Evolutionary conservation across 495 filamentous ascomycete species (phyloP).

Genomic region (Cryomyces minteri): DNA sequence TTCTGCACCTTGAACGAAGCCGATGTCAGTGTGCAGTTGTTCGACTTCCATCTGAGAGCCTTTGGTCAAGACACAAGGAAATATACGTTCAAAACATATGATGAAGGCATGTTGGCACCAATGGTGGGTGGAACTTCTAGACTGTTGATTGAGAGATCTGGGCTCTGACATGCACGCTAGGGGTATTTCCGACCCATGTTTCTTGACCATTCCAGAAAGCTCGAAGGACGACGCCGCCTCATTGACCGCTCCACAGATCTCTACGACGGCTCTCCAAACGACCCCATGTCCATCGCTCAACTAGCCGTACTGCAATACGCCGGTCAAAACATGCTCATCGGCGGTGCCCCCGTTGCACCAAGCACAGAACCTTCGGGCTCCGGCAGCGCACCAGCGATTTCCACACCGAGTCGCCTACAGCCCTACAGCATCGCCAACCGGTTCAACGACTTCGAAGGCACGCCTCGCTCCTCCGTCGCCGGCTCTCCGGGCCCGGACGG

Average conservation of each 20-base stretch:
- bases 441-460: constrained; percentile 39
- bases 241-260: constrained; percentile 77
- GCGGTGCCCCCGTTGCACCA: constrained; percentile 38
- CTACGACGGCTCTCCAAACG: constrained; percentile 80
- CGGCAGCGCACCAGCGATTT: constrained; percentile 24
- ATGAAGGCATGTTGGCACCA: constrained; percentile 78
- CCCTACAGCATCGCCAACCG: constrained; percentile 27
- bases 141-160: not conserved
- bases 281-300: constrained; percentile 76
- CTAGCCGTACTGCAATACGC: constrained; percentile 35
- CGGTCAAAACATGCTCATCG: constrained; percentile 28
- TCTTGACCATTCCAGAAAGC: constrained; percentile 64
- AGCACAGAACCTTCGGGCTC: constrained; percentile 5
- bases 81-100: constrained; percentile 87
- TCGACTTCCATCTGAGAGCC: constrained; percentile 76
- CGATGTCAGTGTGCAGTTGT: constrained; percentile 61
- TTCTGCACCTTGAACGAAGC: constrained; percentile 73
- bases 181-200: constrained; percentile 62
- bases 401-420: constrained; percentile 18
- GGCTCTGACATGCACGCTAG: constrained; percentile 3
- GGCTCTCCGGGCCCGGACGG: constrained; percentile 71
- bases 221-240: constrained; percentile 55
- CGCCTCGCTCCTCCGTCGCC: constrained; percentile 67
- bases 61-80: constrained; percentile 76
- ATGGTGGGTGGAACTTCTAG: constrained; percentile 34